Base-by-base conservation (phyloP, 805 yeast genomes). In the Kuraishia ogatae region DNA sequence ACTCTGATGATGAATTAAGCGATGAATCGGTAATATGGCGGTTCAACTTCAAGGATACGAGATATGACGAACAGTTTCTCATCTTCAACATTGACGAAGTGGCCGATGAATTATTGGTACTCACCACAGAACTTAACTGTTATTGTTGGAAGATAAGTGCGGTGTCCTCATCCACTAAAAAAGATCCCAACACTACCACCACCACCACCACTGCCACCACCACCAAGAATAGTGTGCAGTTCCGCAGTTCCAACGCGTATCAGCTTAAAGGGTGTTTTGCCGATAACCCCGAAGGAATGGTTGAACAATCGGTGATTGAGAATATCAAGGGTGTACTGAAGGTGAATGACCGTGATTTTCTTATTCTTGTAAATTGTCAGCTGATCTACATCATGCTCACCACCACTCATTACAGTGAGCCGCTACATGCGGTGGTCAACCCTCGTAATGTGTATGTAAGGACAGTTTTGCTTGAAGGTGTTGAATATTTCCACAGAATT, bases 11-110 rank as follows among this genome's bases (percentile, higher is more conserved):
- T 20, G 59, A 56, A 19, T 71, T 70, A 54, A 57, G 60, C 48
- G 61, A 60, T 48, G 69, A 67, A 4, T 57, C 57, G 20, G 61
- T 67, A n/a, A 60, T 69, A 19, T 71, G 75, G 75, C 62, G 64
- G 8, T 69, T 69, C 59, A 61, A 66, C 54, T 63, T 71, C 56
- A 62, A 61, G 39, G 68, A 67, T 21, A 58, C 66, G 4, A 53
- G 59, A 39, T 39, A 56, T 23, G 60, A 64, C 21, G 71, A 69
- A 55, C 58, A 60, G 51, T 67, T 68, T 46, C 43, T 69, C 13
- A 54, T 56, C 47, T 59, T 70, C 54, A 67, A 69, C 53, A 26
- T 70, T 10, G 72, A 70, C 54, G 20, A 59, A 1, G 57, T 56
- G 52, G 58, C 57, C 15, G 67, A 68, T 55, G 66, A 65, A 53